Percentiles rank a stretch among this genome's conserved stretches.
These are phyloP conservation scores for Aspergillus ibericus DNA, from an alignment of 2,329 filamentous ascomycete species.

Conservation along the genomic window DNA sequence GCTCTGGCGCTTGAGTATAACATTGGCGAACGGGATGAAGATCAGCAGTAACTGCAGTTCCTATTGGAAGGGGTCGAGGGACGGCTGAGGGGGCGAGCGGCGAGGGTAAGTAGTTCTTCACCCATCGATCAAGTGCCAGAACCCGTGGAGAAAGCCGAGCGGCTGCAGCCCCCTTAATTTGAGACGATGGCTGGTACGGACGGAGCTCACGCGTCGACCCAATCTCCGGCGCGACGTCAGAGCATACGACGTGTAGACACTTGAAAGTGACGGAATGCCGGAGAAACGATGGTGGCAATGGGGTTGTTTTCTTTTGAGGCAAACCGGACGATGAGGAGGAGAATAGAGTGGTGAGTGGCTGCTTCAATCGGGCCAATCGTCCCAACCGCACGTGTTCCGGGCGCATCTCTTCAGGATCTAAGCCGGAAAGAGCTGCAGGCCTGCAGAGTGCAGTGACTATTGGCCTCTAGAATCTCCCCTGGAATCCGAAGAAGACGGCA, in stretches of 20 bases:
- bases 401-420: background rate
- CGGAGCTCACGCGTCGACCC: background rate
- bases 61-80: conserved; percentile 11
- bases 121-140: conserved; percentile 15
- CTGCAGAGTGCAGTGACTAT: background rate
- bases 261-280: background rate
- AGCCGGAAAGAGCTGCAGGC: background rate
- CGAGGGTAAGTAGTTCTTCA: conserved; percentile 5
- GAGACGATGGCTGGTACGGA: background rate
- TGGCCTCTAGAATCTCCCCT: conserved; percentile 3
- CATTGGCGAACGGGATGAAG: conserved; percentile 9
- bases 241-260: background rate
- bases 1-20: conserved; percentile 3
- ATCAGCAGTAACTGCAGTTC: conserved; percentile 9
- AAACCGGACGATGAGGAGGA: background rate
- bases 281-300: background rate
- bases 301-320: background rate
- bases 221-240: background rate
- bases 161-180: conserved; percentile 9
- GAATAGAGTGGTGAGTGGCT: background rate
- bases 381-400: background rate
- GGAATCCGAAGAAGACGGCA: background rate
- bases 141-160: conserved; percentile 12
- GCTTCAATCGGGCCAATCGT: background rate
- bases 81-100: conserved; percentile 1